phyloP scores from a whole-genome alignment of 1,284 basidiomycete species.

The Boletus sp. region DNA sequence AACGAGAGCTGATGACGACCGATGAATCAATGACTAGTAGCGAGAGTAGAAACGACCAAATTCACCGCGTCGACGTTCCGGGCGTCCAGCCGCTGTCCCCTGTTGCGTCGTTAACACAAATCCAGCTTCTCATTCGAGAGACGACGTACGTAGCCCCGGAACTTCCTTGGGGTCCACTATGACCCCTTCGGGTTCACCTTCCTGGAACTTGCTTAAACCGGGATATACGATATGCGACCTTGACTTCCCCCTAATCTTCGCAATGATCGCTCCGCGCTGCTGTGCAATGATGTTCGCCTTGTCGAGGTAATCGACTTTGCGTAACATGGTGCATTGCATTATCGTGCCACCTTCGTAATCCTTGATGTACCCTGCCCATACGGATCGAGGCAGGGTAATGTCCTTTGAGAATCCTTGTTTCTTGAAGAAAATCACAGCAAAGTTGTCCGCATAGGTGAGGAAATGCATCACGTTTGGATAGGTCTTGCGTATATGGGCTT shows the following conservation, averaged over 20 bases:
- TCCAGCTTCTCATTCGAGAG: constrained; percentile 3
- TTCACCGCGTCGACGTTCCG: constrained; percentile 76
- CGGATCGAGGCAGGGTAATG: constrained; percentile 83
- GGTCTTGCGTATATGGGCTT: constrained; percentile 82
- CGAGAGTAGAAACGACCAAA: constrained; percentile 11
- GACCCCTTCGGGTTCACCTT: constrained; percentile 44
- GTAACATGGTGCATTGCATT: constrained; percentile 97
- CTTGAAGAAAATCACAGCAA: constrained; percentile 98
- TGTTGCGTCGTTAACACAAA: constrained; percentile 28
- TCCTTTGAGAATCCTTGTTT: constrained; percentile 99
- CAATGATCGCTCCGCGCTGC: constrained; percentile 87
- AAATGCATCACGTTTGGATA: constrained; percentile 90
- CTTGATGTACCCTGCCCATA: constrained; percentile 99
- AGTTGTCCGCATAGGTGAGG: constrained; percentile 98
- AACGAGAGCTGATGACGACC: constrained; percentile 34
- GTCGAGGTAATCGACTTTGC: constrained; percentile 85
- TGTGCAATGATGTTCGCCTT: constrained; percentile 74
- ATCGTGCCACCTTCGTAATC: constrained; percentile 99
- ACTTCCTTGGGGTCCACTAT: constrained; percentile 70
- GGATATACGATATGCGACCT: constrained; percentile 83
- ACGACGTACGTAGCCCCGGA: constrained; percentile 73
- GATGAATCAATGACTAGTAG: constrained; percentile 1
- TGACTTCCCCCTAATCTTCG: constrained; percentile 87
- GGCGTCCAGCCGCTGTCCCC: constrained; percentile 94
- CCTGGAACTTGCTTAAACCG: constrained; percentile 78